Evolutionary conservation across 2,329 filamentous ascomycete species (phyloP), one percentile per base, ranked within the genome.

Genomic region (Dryadomyces quercus-mongolicae): DNA sequence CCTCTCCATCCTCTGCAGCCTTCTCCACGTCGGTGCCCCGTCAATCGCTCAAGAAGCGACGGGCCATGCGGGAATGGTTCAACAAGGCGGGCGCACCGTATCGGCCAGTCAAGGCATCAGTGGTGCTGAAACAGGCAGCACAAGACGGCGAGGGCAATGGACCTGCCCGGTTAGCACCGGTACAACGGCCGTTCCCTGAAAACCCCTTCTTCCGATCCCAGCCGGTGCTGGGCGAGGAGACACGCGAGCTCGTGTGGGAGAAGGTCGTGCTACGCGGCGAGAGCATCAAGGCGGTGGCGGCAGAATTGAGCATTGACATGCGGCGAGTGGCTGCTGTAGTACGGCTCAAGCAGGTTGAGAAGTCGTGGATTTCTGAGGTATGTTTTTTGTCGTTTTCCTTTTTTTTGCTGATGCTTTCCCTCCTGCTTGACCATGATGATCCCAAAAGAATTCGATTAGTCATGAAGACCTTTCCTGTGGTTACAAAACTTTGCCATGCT

Each of bases 391-490:
- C 15, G 51, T 36, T 54, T 58, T 55, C 16, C 47, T 53, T 40
- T 54, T 53, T 31, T 34, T 38, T 44, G 9, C 5, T 15, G 2
- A 18, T 34, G 1, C 15, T 15, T 22, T 38, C 34, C 16, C 42
- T 36, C 18, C 12, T 22, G 1, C 10, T 40, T 55, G 56, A n/a
- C n/a, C 58, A 69, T 81, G 78, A 82, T 82, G 78, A 80, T 68
- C 64, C 66, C 68, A 71, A 81, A 78, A 79, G 81, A 84, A 82
- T 80, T 86, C 92, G 92, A 96, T 97, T 95, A 96, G 92, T 97
- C 92, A 95, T 94, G 78, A 96, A 95, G 91, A 97, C 91, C 83
- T 70, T 74, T 56, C 54, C 82, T 76, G 84, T 93, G 88, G 88
- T 96, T 92, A 92, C 76, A 85, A 78, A 80, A 50, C 13, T 57